These are phyloP conservation scores for Lipomyces sp. DNA, from an alignment of 805 yeast species.

Conservation along the genomic window DNA sequence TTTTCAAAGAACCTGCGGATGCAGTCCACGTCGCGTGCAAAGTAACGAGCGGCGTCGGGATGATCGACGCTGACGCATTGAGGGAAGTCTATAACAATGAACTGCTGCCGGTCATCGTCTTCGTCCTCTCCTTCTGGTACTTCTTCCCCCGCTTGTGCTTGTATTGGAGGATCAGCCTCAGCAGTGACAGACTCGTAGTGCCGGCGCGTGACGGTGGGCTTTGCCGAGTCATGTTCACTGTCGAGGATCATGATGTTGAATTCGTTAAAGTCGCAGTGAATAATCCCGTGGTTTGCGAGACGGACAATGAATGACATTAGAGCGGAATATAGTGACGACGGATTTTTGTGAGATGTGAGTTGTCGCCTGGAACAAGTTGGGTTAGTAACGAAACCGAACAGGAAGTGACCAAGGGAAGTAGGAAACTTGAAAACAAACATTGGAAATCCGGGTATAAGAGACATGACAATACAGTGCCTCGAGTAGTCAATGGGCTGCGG, in stretches of 20 bases:
- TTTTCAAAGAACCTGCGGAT: slow-evolving; percentile 76
- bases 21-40: slow-evolving; percentile 90
- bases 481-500: slow-evolving; percentile 88
- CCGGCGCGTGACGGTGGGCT: no score
- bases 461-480: slow-evolving; percentile 92
- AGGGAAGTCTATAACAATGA: slow-evolving; percentile 95
- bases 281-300: slow-evolving; percentile 81
- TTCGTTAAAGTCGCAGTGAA: slow-evolving; percentile 97
- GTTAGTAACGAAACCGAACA: neutral
- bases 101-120: slow-evolving; percentile 50
- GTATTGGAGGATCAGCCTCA: no score
- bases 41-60: slow-evolving; percentile 79
- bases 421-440: slow-evolving; percentile 5
- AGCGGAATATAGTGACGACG: slow-evolving; percentile 71
- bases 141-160: no score
- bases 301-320: slow-evolving; percentile 83
- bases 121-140: no score
- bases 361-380: slow-evolving; percentile 45
- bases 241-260: slow-evolving; percentile 87
- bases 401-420: neutral
- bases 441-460: slow-evolving; percentile 50
- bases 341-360: slow-evolving; percentile 64
- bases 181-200: no score
- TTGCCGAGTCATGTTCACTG: slow-evolving; percentile 31
- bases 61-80: slow-evolving; percentile 95